phyloP scores from a whole-genome alignment of 768 basidiomycete genomes.

The Exidia glandulosa region DNA sequence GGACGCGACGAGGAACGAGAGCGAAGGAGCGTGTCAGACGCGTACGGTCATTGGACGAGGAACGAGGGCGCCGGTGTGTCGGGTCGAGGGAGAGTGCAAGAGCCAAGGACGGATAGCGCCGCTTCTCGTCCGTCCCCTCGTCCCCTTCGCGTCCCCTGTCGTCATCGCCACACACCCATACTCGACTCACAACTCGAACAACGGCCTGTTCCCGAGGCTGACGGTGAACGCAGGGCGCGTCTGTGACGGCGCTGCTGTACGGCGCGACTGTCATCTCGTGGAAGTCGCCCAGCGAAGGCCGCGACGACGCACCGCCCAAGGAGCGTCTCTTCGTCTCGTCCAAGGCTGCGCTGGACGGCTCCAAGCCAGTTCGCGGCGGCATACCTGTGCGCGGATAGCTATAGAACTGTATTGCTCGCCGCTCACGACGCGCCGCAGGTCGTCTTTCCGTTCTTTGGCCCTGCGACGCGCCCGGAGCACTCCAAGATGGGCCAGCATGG shows the following conservation, averaged over 20 bases:
- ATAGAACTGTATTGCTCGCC: background rate
- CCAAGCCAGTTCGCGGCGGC: slow-evolving; percentile 58
- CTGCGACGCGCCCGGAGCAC: slow-evolving; percentile 60
- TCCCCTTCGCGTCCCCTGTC: too few species aligned
- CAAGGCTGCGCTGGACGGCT: slow-evolving; percentile 69
- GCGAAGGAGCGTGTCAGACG: too few species aligned
- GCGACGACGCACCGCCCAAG: slow-evolving; percentile 21
- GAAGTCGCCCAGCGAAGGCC: slow-evolving; percentile 39
- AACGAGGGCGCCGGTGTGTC: too few species aligned
- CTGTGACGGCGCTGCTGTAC: slow-evolving; percentile 55
- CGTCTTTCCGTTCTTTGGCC: slow-evolving; percentile 84
- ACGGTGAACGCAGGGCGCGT: slow-evolving; percentile 60
- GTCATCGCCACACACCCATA: too few species aligned
- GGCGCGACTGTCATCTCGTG: slow-evolving; percentile 86
- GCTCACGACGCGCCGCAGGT: slow-evolving; percentile 21
- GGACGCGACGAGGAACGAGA: too few species aligned
- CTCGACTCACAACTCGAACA: too few species aligned
- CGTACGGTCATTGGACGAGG: too few species aligned
- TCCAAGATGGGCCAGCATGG: slow-evolving; percentile 73
- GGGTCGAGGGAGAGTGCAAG: too few species aligned
- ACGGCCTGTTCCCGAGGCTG: too few species aligned
- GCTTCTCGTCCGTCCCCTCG: too few species aligned
- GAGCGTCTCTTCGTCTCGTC: slow-evolving; percentile 78
- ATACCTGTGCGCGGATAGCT: slow-evolving; percentile 31
- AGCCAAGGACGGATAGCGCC: too few species aligned